phyloP scores from a whole-genome alignment of 83 land plant genomes.

The Thuja plicata region DNA sequence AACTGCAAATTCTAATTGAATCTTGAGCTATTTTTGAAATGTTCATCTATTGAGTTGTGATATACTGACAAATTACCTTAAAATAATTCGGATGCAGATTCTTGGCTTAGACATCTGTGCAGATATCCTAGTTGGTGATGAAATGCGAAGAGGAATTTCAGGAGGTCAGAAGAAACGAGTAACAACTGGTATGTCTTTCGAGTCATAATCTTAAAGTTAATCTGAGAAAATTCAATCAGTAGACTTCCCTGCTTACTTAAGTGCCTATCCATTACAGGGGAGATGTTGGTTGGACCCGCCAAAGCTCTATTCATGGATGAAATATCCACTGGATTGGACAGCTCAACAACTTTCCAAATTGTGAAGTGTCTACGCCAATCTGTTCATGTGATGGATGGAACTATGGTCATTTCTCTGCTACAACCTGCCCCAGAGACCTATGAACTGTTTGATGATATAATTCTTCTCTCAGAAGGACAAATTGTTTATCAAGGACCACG shows the following conservation, averaged over 20 bases:
- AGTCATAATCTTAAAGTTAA: not conserved
- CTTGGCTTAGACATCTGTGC: slow-evolving; percentile 14
- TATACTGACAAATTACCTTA: not conserved
- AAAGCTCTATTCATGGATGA: slow-evolving; percentile 18
- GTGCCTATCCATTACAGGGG: not conserved
- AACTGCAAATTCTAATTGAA: slow-evolving; percentile 1
- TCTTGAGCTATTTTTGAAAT: not conserved
- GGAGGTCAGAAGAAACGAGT: slow-evolving; percentile 18
- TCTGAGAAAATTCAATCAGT: not conserved
- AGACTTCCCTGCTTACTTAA: not conserved
- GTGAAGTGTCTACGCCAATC: slow-evolving; percentile 12
- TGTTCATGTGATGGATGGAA: slow-evolving; percentile 25
- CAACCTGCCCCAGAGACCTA: slow-evolving; percentile 26
- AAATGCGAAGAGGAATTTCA: slow-evolving; percentile 17
- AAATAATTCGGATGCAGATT: not conserved
- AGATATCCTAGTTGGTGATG: slow-evolving; percentile 13
- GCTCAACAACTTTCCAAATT: slow-evolving; percentile 16
- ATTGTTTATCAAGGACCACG: slow-evolving; percentile 24
- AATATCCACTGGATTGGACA: slow-evolving; percentile 17
- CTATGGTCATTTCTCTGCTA: slow-evolving; percentile 21
- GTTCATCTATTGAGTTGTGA: not conserved
- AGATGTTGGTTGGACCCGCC: slow-evolving; percentile 12
- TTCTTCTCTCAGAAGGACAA: slow-evolving; percentile 20
- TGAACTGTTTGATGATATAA: slow-evolving; percentile 18
- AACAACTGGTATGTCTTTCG: slow-evolving; percentile 5